These are phyloP conservation scores for Backusella australiensis DNA, from an alignment of 192 early-diverging fungal species.

Conservation along the genomic window DNA sequence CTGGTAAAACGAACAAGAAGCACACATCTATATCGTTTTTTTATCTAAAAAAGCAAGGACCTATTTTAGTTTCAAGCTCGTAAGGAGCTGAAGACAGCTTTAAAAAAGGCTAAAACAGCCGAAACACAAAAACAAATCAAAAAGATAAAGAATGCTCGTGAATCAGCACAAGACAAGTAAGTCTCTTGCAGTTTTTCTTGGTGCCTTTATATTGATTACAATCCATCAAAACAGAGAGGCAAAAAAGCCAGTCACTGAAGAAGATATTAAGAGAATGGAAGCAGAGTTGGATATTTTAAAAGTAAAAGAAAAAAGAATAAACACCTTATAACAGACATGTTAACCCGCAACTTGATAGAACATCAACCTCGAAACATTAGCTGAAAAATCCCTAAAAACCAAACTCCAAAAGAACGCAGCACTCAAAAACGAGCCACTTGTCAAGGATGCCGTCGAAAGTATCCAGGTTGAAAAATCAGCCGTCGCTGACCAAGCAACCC, in stretches of 20 bases:
- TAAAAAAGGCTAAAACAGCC: constrained; percentile 31
- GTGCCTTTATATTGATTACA: constrained; percentile 5
- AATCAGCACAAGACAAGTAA: neutral
- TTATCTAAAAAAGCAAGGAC: neutral
- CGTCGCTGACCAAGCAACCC: neutral
- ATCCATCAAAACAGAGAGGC: constrained; percentile 13
- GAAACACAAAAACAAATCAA: constrained; percentile 32
- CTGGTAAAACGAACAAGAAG: constrained; percentile 14
- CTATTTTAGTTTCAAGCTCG: constrained; percentile 23
- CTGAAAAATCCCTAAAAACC: constrained; percentile 13
- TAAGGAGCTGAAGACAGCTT: constrained; percentile 19
- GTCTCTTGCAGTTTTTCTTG: neutral
- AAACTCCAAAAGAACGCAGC: constrained; percentile 4
- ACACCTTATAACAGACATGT: neutral
- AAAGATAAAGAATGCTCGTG: constrained; percentile 19
- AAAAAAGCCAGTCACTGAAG: constrained; percentile 3
- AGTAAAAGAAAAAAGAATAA: neutral
- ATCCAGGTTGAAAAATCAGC: neutral
- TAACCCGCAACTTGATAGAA: neutral
- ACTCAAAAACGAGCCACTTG: constrained; percentile 8
- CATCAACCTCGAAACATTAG: constrained; percentile 16
- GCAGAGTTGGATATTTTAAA: constrained; percentile 27
- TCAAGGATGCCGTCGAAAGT: neutral
- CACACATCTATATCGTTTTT: neutral
- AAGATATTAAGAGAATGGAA: constrained; percentile 16